phyloP scores from a whole-genome alignment of 257 asterid species.

The Nicotiana noctiflora region DNA sequence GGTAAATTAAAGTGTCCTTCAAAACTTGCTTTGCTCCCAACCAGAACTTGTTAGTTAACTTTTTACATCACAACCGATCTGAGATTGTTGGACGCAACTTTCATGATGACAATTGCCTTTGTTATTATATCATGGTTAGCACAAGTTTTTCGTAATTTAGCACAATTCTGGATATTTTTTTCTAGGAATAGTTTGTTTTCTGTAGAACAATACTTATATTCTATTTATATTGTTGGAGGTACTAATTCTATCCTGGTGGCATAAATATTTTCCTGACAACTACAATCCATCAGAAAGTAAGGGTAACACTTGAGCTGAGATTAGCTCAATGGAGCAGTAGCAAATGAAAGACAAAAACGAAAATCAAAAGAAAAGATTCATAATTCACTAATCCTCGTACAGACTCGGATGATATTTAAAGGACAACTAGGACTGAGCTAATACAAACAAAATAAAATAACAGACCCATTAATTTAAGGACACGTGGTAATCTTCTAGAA shows the following conservation, averaged over 20 bases:
- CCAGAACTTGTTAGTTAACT: neutral
- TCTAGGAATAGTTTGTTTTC: neutral
- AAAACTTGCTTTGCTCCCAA: neutral
- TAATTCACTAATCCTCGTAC: too few species aligned
- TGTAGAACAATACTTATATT: neutral
- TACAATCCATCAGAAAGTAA: too few species aligned
- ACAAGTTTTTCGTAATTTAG: neutral
- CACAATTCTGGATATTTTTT: too few species aligned
- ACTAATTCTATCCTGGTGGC: neutral
- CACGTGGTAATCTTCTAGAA: too few species aligned
- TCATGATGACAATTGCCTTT: neutral
- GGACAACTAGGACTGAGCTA: too few species aligned
- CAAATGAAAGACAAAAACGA: too few species aligned
- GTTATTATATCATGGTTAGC: neutral
- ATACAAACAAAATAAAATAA: too few species aligned
- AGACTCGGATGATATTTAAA: too few species aligned
- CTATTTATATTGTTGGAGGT: neutral
- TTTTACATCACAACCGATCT: neutral
- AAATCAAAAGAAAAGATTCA: too few species aligned
- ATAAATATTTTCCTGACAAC: neutral
- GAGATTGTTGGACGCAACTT: neutral
- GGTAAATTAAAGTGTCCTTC: conserved; percentile 27
- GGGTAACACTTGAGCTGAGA: too few species aligned
- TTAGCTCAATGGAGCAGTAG: too few species aligned
- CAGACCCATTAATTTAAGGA: too few species aligned